phyloP scores from a whole-genome alignment of 73 alveolate species.

The Symbiodinium natans region DNA sequence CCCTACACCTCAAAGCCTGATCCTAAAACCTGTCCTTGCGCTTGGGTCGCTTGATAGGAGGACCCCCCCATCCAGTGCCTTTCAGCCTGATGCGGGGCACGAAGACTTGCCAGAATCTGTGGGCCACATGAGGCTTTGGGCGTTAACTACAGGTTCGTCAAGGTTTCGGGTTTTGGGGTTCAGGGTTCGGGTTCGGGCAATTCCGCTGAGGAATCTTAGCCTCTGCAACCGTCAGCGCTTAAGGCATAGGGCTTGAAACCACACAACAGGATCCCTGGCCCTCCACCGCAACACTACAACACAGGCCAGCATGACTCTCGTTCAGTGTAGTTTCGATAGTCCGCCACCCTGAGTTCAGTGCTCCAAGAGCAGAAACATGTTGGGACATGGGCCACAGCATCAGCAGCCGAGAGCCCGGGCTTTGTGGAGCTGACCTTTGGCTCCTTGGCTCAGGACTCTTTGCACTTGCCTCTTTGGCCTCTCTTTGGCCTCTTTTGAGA shows the following conservation, averaged over 20 bases:
- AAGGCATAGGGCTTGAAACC: no score
- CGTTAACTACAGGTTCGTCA: not conserved
- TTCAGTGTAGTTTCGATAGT: slow-evolving; percentile 55
- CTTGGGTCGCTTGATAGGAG: slow-evolving; percentile 94
- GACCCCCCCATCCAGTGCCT: slow-evolving; percentile 90
- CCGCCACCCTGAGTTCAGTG: slow-evolving; percentile 60
- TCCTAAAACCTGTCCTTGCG: slow-evolving; percentile 7
- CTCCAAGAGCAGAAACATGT: no score
- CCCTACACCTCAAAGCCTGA: not conserved
- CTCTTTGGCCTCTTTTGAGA: no score
- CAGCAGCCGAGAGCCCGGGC: not conserved
- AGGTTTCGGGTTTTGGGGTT: no score
- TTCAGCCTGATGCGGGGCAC: slow-evolving; percentile 25
- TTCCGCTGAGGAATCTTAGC: no score
- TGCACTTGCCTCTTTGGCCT: no score
- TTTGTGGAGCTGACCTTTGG: slow-evolving; percentile 7
- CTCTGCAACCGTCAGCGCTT: no score
- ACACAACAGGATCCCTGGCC: no score
- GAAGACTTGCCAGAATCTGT: not conserved
- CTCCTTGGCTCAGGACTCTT: not conserved
- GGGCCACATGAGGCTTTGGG: not conserved
- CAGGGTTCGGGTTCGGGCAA: no score
- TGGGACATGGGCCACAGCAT: not conserved
- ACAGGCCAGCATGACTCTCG: slow-evolving; percentile 30
- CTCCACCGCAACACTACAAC: no score